phyloP scores from a whole-genome alignment of 805 yeast genomes.

The Clavispora carvajalis region DNA sequence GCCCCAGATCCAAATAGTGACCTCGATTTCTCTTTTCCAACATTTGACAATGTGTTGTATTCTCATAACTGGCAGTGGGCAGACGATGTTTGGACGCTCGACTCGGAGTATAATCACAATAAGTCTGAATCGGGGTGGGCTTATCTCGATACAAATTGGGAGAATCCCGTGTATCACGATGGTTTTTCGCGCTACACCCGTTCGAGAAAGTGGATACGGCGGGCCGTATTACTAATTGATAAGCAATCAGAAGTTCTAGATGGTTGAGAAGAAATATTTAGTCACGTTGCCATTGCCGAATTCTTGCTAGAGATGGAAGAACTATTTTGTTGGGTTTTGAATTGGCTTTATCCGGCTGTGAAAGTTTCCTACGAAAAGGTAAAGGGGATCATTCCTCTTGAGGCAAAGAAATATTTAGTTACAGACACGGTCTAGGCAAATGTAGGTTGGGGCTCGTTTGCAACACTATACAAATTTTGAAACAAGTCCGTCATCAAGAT shows the following conservation, averaged over 20 bases:
- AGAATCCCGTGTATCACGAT: constrained; percentile 32
- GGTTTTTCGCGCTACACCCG: constrained; percentile 49
- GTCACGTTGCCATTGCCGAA: too few species aligned
- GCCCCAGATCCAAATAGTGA: constrained; percentile 21
- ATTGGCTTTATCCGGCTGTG: too few species aligned
- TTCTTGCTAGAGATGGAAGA: too few species aligned
- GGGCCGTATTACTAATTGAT: constrained; percentile 32
- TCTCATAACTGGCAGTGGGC: constrained; percentile 53
- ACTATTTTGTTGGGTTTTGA: too few species aligned
- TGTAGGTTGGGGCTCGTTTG: too few species aligned
- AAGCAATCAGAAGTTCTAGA: constrained; percentile 10
- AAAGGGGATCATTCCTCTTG: too few species aligned
- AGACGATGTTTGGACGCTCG: constrained; percentile 48
- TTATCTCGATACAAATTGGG: constrained; percentile 51
- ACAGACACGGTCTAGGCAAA: too few species aligned
- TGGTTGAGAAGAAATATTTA: not conserved
- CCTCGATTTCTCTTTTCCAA: constrained; percentile 41
- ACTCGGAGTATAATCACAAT: constrained; percentile 32
- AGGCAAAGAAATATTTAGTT: too few species aligned
- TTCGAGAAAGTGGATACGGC: constrained; percentile 46
- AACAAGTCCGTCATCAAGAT: too few species aligned
- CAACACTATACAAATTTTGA: too few species aligned
- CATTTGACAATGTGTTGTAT: constrained; percentile 31
- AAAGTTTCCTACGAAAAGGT: too few species aligned
- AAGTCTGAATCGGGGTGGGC: constrained; percentile 47